phyloP scores from a whole-genome alignment of 1,284 basidiomycete species.

The Polyporus tsugae region DNA sequence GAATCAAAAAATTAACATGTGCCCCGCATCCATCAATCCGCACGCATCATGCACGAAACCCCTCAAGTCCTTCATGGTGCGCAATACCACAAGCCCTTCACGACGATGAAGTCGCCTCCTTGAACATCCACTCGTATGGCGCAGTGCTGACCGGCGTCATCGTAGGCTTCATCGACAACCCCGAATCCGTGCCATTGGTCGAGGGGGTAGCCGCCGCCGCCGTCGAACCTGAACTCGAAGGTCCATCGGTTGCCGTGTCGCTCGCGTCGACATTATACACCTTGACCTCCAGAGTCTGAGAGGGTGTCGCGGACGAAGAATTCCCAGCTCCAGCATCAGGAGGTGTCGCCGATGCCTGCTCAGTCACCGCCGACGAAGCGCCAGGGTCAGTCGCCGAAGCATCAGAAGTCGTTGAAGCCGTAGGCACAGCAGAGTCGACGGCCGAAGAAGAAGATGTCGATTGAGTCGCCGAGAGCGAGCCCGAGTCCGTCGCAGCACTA shows the following conservation, averaged over 20 bases:
- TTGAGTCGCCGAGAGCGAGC: not conserved
- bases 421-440: slow-evolving; percentile 7
- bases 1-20: slow-evolving; percentile 5
- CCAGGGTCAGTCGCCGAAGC: slow-evolving; percentile 26
- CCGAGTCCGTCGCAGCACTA: slow-evolving; percentile 6
- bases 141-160: slow-evolving; percentile 49
- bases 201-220: not conserved
- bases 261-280: slow-evolving; percentile 26
- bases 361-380: slow-evolving; percentile 22
- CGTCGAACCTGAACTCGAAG: not conserved
- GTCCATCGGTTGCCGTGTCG: not conserved
- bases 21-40: not conserved
- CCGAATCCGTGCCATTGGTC: slow-evolving; percentile 15
- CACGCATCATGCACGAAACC: not conserved
- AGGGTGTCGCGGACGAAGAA: slow-evolving; percentile 11
- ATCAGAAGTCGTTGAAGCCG: slow-evolving; percentile 3
- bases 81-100: not conserved
- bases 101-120: slow-evolving; percentile 18
- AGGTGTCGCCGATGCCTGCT: slow-evolving; percentile 1
- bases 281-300: slow-evolving; percentile 27
- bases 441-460: slow-evolving; percentile 1
- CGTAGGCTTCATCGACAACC: slow-evolving; percentile 24
- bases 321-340: not conserved
- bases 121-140: slow-evolving; percentile 54
- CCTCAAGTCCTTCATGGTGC: not conserved